These are phyloP conservation scores for Brassica carinata DNA, from an alignment of 345 rosid genomes.

Conservation along the genomic window DNA sequence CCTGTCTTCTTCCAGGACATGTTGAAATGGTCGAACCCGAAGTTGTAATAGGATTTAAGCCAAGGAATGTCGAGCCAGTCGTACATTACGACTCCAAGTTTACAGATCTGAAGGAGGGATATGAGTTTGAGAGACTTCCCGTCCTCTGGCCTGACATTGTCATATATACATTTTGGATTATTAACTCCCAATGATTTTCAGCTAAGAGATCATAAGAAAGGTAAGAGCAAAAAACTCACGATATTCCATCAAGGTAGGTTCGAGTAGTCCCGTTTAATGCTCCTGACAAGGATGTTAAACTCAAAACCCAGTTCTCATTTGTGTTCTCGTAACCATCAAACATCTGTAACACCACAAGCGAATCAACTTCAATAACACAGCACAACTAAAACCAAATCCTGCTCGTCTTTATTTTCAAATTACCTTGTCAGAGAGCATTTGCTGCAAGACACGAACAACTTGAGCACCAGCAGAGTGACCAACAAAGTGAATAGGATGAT, in stretches of 20 bases:
- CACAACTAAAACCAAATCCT: slow-evolving; percentile 8
- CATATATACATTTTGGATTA: slow-evolving; percentile 17
- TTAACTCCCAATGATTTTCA: neutral
- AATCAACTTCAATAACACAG: neutral
- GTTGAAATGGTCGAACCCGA: slow-evolving; percentile 93
- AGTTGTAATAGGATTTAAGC: slow-evolving; percentile 84
- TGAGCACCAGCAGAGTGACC: slow-evolving; percentile 99
- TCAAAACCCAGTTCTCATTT: slow-evolving; percentile 89
- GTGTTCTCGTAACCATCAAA: slow-evolving; percentile 79
- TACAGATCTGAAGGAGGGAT: slow-evolving; percentile 77
- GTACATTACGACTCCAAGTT: slow-evolving; percentile 77
- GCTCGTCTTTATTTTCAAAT: neutral
- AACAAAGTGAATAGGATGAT: slow-evolving; percentile 94
- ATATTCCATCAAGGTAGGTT: slow-evolving; percentile 89
- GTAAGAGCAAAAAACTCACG: slow-evolving; percentile 51
- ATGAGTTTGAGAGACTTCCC: slow-evolving; percentile 74
- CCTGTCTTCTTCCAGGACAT: slow-evolving; percentile 78
- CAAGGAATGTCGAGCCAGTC: slow-evolving; percentile 93
- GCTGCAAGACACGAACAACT: slow-evolving; percentile 97
- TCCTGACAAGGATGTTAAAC: slow-evolving; percentile 90
- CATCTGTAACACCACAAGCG: slow-evolving; percentile 50
- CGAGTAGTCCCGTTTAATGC: slow-evolving; percentile 97
- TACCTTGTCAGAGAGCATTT: slow-evolving; percentile 97
- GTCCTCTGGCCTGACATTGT: slow-evolving; percentile 70
- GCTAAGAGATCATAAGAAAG: neutral